These are phyloP conservation scores for Trichoderma asperellum DNA, from an alignment of 2,329 filamentous ascomycete genomes.

Conservation along the genomic window DNA sequence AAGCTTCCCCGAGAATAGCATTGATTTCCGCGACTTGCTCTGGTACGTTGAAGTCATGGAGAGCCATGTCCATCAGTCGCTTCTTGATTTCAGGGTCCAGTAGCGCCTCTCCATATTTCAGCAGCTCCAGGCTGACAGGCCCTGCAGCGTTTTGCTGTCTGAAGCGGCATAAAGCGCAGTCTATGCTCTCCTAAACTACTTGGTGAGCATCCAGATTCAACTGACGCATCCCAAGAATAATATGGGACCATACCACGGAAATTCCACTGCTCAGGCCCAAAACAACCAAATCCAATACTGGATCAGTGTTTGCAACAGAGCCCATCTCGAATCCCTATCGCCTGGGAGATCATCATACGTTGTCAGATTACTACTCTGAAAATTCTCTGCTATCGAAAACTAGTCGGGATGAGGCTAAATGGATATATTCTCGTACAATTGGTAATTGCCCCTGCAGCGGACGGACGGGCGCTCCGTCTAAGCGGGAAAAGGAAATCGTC, in stretches of 20 bases:
- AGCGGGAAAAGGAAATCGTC: constrained; percentile 1
- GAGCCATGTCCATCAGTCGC: constrained; percentile 29
- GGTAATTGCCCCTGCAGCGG: not conserved
- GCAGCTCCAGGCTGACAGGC: constrained; percentile 28
- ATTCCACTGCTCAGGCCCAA: constrained; percentile 29
- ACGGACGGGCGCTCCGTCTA: not conserved
- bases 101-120: constrained; percentile 30
- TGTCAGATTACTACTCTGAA: not conserved
- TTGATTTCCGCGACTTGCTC: constrained; percentile 28
- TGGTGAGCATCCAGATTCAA: not conserved
- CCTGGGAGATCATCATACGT: not conserved
- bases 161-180: constrained; percentile 29
- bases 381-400: not conserved
- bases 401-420: constrained; percentile 17
- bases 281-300: constrained; percentile 25
- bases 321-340: constrained; percentile 1
- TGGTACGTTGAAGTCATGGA: constrained; percentile 24
- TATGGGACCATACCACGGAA: constrained; percentile 21
- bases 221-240: too few species aligned
- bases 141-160: constrained; percentile 20
- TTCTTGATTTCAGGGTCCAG: constrained; percentile 24
- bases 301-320: not conserved
- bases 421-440: not conserved
- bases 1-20: constrained; percentile 28
- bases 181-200: constrained; percentile 25